Evolutionary conservation across 2,329 filamentous ascomycete genomes (phyloP).

Genomic region (Phyllosticta ampelicida): DNA sequence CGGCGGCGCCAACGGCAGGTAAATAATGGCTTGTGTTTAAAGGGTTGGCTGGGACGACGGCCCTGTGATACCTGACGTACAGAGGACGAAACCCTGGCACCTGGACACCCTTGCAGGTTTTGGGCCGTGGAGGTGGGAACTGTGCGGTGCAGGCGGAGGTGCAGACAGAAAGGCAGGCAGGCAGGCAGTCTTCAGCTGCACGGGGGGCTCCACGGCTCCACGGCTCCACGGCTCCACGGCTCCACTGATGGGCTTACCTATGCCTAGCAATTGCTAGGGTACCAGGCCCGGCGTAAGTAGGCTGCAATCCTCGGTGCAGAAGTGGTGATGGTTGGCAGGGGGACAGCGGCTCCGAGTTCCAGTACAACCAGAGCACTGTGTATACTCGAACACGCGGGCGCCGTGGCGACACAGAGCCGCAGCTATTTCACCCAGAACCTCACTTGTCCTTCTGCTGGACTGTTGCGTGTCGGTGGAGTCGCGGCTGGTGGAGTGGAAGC

Average conservation of each 20-base stretch:
- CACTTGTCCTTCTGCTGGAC: background rate
- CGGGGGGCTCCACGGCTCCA: too few species aligned
- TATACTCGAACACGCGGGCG: background rate
- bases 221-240: too few species aligned
- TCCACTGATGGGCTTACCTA: background rate
- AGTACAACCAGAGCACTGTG: too few species aligned
- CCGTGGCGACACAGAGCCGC: background rate
- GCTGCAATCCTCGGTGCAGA: too few species aligned
- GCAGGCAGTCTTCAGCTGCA: background rate
- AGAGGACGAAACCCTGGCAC: conserved; percentile 1
- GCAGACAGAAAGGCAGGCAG: too few species aligned
- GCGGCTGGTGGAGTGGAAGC: background rate
- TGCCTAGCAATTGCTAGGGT: background rate
- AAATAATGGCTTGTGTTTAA: conserved; percentile 9
- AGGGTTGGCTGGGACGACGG: conserved; percentile 10
- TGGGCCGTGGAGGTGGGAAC: background rate
- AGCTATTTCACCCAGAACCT: too few species aligned
- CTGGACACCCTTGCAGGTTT: conserved; percentile 4
- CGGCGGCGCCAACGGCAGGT: background rate
- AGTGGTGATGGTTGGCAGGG: background rate
- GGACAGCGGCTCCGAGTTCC: background rate
- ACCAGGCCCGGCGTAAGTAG: background rate
- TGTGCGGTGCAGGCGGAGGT: background rate
- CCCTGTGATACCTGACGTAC: conserved; percentile 6
- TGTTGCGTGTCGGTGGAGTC: background rate